Evolutionary conservation across 2,329 filamentous ascomycete species (phyloP), one percentile per base, ranked within the genome.

Genomic region (Aspergillus texensis): DNA sequence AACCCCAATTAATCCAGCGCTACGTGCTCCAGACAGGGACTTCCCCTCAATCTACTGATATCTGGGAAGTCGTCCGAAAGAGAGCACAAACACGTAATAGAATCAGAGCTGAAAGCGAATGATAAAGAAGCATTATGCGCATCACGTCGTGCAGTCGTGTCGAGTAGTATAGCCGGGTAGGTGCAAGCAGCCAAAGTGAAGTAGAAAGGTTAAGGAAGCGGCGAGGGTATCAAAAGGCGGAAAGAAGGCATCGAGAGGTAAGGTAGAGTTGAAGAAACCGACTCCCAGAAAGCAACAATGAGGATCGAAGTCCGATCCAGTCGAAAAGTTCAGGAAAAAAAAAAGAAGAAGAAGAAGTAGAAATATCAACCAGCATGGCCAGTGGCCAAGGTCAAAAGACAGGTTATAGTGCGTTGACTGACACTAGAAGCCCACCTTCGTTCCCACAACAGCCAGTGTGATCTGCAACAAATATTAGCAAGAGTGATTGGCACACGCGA

Each of bases 71-170:
- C 30, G n/a, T 30, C 30, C n/a, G 54, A 24, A 43, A 21, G 28
- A 39, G 32, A 57, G 50, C n/a, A 24, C 24, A 48, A 53, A 46
- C 46, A 50, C 19, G 12, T 14, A 24, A 43, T 30, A 24, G 19
- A 55, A 58, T 48, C 32, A 58, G 43, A 48, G 48, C 26, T 28
- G 57, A 45, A 50, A 61, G 62, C 34, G 62, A 60, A 62, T 58
- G 41, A 21, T 67, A 67, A 69, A 70, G 32, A 66, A 67, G 62
- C 69, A 69, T 71, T 72, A 69, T 72, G 64, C 72, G 69, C 72
- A 71, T 75, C 71, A 70, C 71, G 62, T 74, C 71, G 63, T 75
- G 62, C 59, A 71, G 66, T 75, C 74, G 69, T 74, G 61, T 74
- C 70, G 65, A 72, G 68, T 68, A 70, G 61, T 71, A 65, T 68